These are phyloP conservation scores for Wallacemonas sp. DNA, from an alignment of 208 protist species.

Conservation along the genomic window DNA sequence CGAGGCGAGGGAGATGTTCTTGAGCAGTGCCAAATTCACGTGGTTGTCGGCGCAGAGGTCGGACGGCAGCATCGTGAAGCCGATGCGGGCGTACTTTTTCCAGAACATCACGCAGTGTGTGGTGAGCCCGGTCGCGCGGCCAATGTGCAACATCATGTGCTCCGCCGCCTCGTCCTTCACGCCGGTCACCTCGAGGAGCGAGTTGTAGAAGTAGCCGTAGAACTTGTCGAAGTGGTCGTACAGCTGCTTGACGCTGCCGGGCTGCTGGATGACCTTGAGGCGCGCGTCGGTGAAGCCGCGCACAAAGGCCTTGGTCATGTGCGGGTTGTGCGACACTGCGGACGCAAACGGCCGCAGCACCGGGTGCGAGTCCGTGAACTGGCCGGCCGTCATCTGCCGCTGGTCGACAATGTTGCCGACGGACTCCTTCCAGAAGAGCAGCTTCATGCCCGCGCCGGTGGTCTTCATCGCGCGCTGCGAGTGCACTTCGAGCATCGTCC, in stretches of 20 bases:
- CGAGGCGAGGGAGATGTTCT: slow-evolving; percentile 82
- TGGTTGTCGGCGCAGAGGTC: slow-evolving; percentile 89
- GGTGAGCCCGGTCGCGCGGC: slow-evolving; percentile 78
- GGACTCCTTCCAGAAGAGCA: slow-evolving; percentile 90
- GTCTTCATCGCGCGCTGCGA: slow-evolving; percentile 85
- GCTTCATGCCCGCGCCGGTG: slow-evolving; percentile 90
- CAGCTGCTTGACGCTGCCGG: slow-evolving; percentile 86
- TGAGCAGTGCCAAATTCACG: slow-evolving; percentile 83
- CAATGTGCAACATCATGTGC: slow-evolving; percentile 87
- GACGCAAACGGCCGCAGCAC: slow-evolving; percentile 82
- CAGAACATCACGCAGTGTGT: slow-evolving; percentile 92
- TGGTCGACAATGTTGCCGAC: slow-evolving; percentile 70
- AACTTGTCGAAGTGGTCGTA: slow-evolving; percentile 92
- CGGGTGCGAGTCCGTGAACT: slow-evolving; percentile 89
- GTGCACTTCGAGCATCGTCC: slow-evolving; percentile 90
- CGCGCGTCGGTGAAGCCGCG: slow-evolving; percentile 88
- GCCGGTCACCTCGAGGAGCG: slow-evolving; percentile 75
- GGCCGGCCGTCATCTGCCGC: slow-evolving; percentile 55
- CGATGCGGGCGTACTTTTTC: slow-evolving; percentile 89
- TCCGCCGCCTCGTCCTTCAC: slow-evolving; percentile 83
- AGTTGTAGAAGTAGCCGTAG: slow-evolving; percentile 92
- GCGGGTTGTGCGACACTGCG: slow-evolving; percentile 61
- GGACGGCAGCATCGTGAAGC: slow-evolving; percentile 88
- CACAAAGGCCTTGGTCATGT: slow-evolving; percentile 88
- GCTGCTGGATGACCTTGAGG: slow-evolving; percentile 81